These are phyloP conservation scores for Macrocystidia cucumis DNA, from an alignment of 1,284 basidiomycete genomes.

Conservation along the genomic window DNA sequence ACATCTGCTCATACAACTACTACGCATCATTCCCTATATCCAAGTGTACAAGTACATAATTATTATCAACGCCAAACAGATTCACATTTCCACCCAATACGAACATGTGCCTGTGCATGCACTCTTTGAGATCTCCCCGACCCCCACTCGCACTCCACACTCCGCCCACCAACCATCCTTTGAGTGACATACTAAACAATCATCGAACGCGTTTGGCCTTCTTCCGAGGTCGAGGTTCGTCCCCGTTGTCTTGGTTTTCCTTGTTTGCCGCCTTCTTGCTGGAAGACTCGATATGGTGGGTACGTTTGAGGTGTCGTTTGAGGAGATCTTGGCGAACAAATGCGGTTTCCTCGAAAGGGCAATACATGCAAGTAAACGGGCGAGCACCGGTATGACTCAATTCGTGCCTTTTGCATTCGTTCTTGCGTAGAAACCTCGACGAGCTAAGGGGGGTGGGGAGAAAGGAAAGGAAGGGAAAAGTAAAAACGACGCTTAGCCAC, in stretches of 20 bases:
- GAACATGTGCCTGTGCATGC: no score
- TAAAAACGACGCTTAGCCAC: background rate
- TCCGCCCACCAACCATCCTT: no score
- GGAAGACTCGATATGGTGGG: slow-evolving; percentile 35
- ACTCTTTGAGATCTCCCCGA: no score
- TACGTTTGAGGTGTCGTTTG: slow-evolving; percentile 50
- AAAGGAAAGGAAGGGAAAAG: no score
- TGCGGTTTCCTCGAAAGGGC: slow-evolving; percentile 33
- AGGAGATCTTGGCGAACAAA: slow-evolving; percentile 61
- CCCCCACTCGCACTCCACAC: no score
- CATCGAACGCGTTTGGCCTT: background rate
- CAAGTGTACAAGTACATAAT: slow-evolving; percentile 5
- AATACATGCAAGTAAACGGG: slow-evolving; percentile 49
- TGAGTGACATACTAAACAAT: no score
- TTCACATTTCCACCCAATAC: no score
- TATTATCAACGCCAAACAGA: background rate
- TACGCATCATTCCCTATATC: slow-evolving; percentile 3
- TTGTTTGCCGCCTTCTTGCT: slow-evolving; percentile 16
- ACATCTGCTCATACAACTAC: background rate
- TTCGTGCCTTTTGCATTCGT: slow-evolving; percentile 69
- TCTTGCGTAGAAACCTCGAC: slow-evolving; percentile 59
- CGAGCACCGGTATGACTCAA: slow-evolving; percentile 49
- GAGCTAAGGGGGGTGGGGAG: slow-evolving; percentile 39
- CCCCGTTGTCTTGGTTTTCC: slow-evolving; percentile 13
- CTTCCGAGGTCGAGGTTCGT: background rate